These are phyloP conservation scores for Kalaharituber pfeilii DNA, from an alignment of 2,329 filamentous ascomycete species.

Conservation along the genomic window DNA sequence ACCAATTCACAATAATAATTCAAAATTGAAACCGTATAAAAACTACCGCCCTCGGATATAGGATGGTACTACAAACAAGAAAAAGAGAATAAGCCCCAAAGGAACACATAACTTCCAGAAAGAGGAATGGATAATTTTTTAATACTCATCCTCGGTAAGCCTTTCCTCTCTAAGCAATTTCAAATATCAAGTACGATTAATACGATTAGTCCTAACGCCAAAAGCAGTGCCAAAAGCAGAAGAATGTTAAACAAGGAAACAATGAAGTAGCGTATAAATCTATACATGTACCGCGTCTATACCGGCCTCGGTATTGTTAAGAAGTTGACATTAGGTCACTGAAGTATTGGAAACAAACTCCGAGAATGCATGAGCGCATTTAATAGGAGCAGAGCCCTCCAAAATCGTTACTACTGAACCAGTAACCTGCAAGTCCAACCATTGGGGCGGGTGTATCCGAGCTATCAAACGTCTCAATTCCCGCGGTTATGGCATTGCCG, in stretches of 20 bases:
- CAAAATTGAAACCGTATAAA: no score
- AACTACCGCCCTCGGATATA: no score
- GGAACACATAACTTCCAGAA: no score
- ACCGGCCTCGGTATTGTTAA: background rate
- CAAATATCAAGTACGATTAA: no score
- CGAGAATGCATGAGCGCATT: background rate
- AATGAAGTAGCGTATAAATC: background rate
- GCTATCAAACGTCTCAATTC: background rate
- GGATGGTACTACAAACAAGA: no score
- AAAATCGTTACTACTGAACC: slow-evolving; percentile 10
- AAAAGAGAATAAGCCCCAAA: no score
- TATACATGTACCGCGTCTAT: background rate
- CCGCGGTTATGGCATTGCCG: background rate
- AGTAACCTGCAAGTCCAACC: slow-evolving; percentile 14
- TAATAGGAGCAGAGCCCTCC: slow-evolving; percentile 1
- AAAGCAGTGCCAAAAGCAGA: background rate
- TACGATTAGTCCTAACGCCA: no score
- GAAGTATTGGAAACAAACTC: background rate
- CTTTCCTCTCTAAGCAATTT: no score
- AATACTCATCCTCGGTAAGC: no score
- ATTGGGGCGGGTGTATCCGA: background rate
- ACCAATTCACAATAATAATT: no score
- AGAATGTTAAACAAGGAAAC: background rate
- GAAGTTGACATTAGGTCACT: background rate
- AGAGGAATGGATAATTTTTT: no score